These are phyloP conservation scores for Blastobotrys persicus DNA, from an alignment of 1,139 yeast species.

Conservation along the genomic window DNA sequence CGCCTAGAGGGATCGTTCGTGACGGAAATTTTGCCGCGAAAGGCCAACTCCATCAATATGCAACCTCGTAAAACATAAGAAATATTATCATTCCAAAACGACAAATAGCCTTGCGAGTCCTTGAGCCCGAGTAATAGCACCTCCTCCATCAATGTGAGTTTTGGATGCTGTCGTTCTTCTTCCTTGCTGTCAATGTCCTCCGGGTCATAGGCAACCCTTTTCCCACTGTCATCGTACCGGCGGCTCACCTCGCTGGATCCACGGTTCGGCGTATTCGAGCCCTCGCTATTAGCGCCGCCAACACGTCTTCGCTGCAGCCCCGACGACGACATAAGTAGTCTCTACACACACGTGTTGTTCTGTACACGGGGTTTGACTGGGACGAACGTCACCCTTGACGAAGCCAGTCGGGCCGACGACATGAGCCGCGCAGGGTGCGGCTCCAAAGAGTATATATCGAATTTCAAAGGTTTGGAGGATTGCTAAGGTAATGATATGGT, in stretches of 20 bases:
- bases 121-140: constrained; percentile 88
- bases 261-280: not conserved
- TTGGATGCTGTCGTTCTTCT: constrained; percentile 56
- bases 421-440: no score
- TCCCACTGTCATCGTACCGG: constrained; percentile 37
- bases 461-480: no score
- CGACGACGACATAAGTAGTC: constrained; percentile 17
- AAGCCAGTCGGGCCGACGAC: no score
- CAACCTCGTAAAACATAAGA: constrained; percentile 96
- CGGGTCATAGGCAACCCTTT: constrained; percentile 82
- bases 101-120: constrained; percentile 91
- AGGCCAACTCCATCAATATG: constrained; percentile 85
- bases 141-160: constrained; percentile 92
- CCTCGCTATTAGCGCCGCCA: constrained; percentile 22
- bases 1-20: constrained; percentile 93
- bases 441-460: no score
- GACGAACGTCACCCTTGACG: no score
- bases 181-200: constrained; percentile 55
- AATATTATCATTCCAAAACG: constrained; percentile 97
- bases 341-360: not conserved
- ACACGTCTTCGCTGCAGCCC: constrained; percentile 52
- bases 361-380: no score
- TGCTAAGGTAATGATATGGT: no score
- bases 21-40: constrained; percentile 83
- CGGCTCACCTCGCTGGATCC: constrained; percentile 6